Evolutionary conservation across 352 stramenopile genomes (phyloP), one percentile per base, ranked within the genome.

Genomic region (Phytophthora brassicae): DNA sequence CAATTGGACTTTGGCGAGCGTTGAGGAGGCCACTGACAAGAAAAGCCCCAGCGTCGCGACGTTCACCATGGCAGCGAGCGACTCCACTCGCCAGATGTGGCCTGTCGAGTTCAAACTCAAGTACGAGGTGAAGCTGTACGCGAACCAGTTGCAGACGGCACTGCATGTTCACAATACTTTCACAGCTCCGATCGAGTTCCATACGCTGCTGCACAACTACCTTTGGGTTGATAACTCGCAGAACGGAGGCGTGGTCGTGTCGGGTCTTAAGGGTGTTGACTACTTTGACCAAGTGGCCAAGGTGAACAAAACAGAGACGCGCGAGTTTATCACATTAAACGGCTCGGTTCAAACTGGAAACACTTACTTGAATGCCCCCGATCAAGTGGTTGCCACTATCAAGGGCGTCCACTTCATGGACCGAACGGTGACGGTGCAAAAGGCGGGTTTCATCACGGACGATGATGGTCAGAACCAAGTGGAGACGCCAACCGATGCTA

Each of bases 131-230:
- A 79, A 77, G 31, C 72, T 97, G 49, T 66, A 77, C 44, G 66
- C 53, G 0, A 68, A 81, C 28, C 55, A 70, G 19, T 74, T 98
- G 14, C 68, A 74, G n/a, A 97, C 84, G 16, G 83, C 68, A 13
- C 57, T 98, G 31, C 69, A 73, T 39, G 79, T 98, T 17, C 75
- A 84, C 50, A 99, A 99, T 84, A 94, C 70, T 28, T 86, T 79
- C 46, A 63, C 62, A 4, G 45, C 46, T 12, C 72, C 84, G 64
- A 98, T 98, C 62, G 59, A 84, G 46, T 98, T 98, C 70, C 92
- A 99, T 65, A 84, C 90, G 39, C 73, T 98, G 16, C 75, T 98
- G 36, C 95, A 98, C 76, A 98, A 94, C 24, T 99, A 98, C 70
- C 89, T 97, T 49, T 68, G 71, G 17, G 83, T 98, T 22, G 75